phyloP scores from a whole-genome alignment of 1,284 basidiomycete species.

The Quambalaria eucalypti region DNA sequence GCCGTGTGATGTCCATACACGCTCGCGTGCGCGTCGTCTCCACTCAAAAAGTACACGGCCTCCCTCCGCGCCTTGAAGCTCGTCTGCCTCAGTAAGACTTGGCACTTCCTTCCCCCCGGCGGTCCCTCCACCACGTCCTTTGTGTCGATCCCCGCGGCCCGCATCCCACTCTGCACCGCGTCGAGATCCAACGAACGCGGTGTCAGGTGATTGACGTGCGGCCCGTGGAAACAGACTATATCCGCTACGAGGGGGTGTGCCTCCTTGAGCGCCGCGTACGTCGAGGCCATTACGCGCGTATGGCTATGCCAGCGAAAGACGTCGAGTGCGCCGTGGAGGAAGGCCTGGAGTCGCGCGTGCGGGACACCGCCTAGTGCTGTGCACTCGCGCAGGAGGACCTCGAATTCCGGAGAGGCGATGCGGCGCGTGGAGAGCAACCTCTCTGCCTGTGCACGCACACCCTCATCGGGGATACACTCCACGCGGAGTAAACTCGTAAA shows the following conservation, averaged over 20 bases:
- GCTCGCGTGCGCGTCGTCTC: not conserved
- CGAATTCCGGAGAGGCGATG: not conserved
- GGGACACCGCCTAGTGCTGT: constrained; percentile 23
- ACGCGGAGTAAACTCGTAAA: not conserved
- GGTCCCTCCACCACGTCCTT: not conserved
- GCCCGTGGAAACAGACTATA: constrained; percentile 49
- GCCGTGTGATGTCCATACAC: constrained; percentile 46
- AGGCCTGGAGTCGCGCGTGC: constrained; percentile 12
- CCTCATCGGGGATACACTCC: not conserved
- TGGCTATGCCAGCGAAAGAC: constrained; percentile 50
- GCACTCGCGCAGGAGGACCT: not conserved
- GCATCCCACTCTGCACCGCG: constrained; percentile 48
- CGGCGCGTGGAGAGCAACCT: not conserved
- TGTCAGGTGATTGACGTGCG: constrained; percentile 52
- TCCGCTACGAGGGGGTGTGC: constrained; percentile 49
- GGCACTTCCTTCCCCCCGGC: not conserved
- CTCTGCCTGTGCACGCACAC: not conserved
- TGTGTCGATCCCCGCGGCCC: not conserved
- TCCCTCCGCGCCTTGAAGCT: not conserved
- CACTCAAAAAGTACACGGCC: not conserved
- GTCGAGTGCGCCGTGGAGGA: constrained; percentile 47
- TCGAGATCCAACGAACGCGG: constrained; percentile 50
- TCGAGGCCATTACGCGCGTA: constrained; percentile 40
- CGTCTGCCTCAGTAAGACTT: not conserved
- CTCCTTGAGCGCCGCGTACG: constrained; percentile 43